These are phyloP conservation scores for Candida caryicola DNA, from an alignment of 805 yeast species.

Conservation along the genomic window DNA sequence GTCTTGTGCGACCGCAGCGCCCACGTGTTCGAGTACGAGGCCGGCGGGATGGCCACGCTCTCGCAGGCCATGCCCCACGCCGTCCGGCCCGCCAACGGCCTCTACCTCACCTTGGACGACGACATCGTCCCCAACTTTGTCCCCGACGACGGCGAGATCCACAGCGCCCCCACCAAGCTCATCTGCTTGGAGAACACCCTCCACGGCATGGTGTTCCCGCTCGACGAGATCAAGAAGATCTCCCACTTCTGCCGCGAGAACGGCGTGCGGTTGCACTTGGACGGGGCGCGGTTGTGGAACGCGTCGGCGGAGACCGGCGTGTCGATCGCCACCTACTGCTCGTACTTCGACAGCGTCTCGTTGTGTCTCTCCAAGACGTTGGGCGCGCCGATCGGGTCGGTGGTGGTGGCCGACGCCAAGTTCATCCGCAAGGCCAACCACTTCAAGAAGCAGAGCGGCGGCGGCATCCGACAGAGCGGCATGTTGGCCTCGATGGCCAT, in stretches of 20 bases:
- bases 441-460: conserved; percentile 44
- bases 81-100: conserved; percentile 32
- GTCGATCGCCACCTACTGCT: conserved; percentile 37
- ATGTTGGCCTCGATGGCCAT: conserved; percentile 40
- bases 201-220: conserved; percentile 41
- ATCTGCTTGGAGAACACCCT: conserved; percentile 43
- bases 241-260: conserved; percentile 32
- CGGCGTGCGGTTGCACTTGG: conserved; percentile 37
- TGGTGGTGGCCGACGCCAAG: conserved; percentile 31
- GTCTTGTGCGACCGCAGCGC: conserved; percentile 38
- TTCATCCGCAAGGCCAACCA: conserved; percentile 43
- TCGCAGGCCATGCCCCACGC: conserved; percentile 44
- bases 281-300: conserved; percentile 46
- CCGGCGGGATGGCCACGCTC: conserved; percentile 42
- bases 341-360: conserved; percentile 41
- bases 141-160: conserved; percentile 46
- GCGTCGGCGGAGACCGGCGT: conserved; percentile 41
- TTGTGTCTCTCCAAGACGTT: conserved; percentile 41
- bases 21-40: conserved; percentile 38
- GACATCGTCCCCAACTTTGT: conserved; percentile 35
- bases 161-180: conserved; percentile 43
- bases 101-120: conserved; percentile 36
- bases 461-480: conserved; percentile 45
- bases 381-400: conserved; percentile 45
- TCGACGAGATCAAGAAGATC: conserved; percentile 38